Percentiles rank a stretch among this genome's conserved stretches.
These are phyloP conservation scores for Fusarium vanettenii DNA, from an alignment of 2,329 filamentous ascomycete genomes.

Conservation along the genomic window DNA sequence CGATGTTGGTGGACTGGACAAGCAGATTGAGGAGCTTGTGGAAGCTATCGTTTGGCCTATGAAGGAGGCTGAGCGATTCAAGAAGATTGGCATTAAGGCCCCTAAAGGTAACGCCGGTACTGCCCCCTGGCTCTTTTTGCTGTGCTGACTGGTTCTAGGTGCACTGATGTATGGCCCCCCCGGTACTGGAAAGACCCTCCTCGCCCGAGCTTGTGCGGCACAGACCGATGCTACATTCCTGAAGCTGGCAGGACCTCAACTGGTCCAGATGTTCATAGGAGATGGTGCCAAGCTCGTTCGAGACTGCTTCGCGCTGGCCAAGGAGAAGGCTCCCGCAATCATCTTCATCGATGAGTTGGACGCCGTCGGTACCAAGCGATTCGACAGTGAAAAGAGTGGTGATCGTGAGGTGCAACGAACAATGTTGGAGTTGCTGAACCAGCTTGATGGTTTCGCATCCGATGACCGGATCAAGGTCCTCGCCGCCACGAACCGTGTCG, in stretches of 20 bases:
- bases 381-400: constrained; percentile 98
- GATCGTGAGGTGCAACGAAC: constrained; percentile 98
- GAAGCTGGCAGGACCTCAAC: constrained; percentile 95
- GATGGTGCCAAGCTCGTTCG: constrained; percentile 98
- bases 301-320: constrained; percentile 96
- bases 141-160: constrained; percentile 90
- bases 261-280: constrained; percentile 99
- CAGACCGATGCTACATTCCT: constrained; percentile 99
- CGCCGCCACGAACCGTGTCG: constrained; percentile 92
- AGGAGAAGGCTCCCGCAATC: constrained; percentile 98
- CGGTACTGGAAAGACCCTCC: constrained; percentile 89
- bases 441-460: constrained; percentile 96
- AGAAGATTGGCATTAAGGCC: constrained; percentile 99
- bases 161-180: constrained; percentile 98
- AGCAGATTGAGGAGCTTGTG: constrained; percentile 98
- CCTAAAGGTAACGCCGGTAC: constrained; percentile 80
- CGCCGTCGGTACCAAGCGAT: constrained; percentile 98
- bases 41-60: constrained; percentile 99
- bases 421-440: constrained; percentile 98
- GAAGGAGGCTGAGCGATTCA: constrained; percentile 99
- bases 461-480: constrained; percentile 97
- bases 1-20: constrained; percentile 96
- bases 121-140: constrained; percentile 64
- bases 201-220: constrained; percentile 94
- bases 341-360: constrained; percentile 99